Evolutionary conservation across 2,329 filamentous ascomycete species (phyloP), one percentile per base, ranked within the genome.

Genomic region (Penicillium janthinellum): DNA sequence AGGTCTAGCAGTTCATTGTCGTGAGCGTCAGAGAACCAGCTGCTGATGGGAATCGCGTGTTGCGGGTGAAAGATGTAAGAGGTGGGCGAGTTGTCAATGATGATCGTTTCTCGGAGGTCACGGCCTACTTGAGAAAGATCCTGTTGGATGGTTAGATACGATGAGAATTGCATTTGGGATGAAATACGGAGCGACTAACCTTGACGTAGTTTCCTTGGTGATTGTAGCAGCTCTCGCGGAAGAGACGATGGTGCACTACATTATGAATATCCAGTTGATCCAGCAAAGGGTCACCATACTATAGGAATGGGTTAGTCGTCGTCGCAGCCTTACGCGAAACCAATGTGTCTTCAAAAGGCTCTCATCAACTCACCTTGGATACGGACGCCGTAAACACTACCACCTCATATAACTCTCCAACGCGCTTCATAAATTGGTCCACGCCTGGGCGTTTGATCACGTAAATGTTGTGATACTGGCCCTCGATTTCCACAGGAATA

Each of bases 151-250:
- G 57, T 68, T 58, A 71, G 61, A n/a, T 22, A 37, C 14, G 10
- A 31, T 47, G 14, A 57, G 25, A 49, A 2, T 48, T 31, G 22
- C 37, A 25, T 17, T 15, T 38, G 17, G 8, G 12, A 48, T 15
- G 17, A n/a, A 8, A 31, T 15, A 49, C 20, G 14, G 22, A 48
- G 15, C 10, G 22, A 64, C 73, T 58, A 60, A 80, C 85, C 82
- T 99, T 99, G 76, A 99, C 95, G 70, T 99, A 99, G 77, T 99
- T 99, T 69, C 95, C 95, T 81, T 98, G 95, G 75, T 99, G 95
- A 75, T 99, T 99, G 79, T 96, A 98, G 79, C 95, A 99, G 78
- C 94, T 98, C 79, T 99, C 95, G 61, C 95, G 88, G 86, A 99
- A 99, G 28, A 99, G 83, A 52, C 95, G 85, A 77, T 99, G 95